These are phyloP conservation scores for Cyamopsis tetragonoloba DNA, from an alignment of 306 rosid species.

Conservation along the genomic window DNA sequence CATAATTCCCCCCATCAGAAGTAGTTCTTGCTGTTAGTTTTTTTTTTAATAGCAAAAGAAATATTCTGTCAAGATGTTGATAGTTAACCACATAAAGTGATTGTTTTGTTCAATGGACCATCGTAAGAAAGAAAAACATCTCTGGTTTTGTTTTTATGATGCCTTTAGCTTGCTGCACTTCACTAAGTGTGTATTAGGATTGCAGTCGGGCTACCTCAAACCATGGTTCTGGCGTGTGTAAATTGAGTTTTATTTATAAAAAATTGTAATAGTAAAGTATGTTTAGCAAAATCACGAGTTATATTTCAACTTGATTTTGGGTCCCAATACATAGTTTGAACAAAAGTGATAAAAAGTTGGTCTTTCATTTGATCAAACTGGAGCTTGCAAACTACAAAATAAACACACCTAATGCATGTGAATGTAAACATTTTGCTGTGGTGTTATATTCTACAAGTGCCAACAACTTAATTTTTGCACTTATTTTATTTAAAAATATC, in stretches of 20 bases:
- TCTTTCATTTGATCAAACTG: too few species aligned
- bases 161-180: background rate
- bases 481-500: background rate
- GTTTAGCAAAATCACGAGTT: too few species aligned
- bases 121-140: slow-evolving; percentile 12
- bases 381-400: too few species aligned
- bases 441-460: background rate
- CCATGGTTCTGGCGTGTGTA: too few species aligned
- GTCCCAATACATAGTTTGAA: too few species aligned
- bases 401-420: too few species aligned
- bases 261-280: too few species aligned
- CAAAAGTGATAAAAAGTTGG: too few species aligned
- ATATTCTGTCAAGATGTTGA: slow-evolving; percentile 3
- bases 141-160: background rate
- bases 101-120: background rate
- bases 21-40: slow-evolving; percentile 4
- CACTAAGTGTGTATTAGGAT: too few species aligned
- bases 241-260: too few species aligned
- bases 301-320: too few species aligned
- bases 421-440: background rate
- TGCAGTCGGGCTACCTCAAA: too few species aligned
- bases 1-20: background rate
- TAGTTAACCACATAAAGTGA: background rate
- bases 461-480: background rate
- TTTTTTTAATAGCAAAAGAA: background rate